Conservation (phyloP, 352 stramenopile genomes). For the Phytophthora cactorum region DNA sequence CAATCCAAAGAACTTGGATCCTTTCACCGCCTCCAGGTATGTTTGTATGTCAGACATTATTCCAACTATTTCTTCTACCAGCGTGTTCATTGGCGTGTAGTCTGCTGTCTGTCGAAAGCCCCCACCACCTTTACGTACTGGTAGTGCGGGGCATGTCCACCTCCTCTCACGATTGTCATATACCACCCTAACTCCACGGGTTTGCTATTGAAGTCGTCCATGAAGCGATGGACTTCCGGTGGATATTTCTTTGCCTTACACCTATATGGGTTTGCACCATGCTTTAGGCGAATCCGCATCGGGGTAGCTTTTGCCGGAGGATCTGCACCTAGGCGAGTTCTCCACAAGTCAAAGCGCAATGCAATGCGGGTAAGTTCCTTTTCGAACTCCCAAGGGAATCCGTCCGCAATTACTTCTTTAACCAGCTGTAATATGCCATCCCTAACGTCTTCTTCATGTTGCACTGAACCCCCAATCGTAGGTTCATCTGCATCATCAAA, state of each 20-base stretch:
- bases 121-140: not conserved
- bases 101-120: not conserved
- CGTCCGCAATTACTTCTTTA: too few relatives aligned
- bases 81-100: not conserved
- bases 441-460: too few relatives aligned
- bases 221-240: not conserved
- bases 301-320: too few relatives aligned
- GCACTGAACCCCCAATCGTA: not conserved
- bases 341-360: too few relatives aligned
- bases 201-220: not conserved
- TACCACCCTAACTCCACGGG: not conserved
- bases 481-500: constrained; percentile 16
- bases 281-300: not conserved
- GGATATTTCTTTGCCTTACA: not conserved
- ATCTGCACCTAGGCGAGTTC: too few relatives aligned
- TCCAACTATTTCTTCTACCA: not conserved
- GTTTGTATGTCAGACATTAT: not conserved
- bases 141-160: not conserved
- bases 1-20: not conserved
- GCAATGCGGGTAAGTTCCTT: too few relatives aligned
- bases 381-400: not conserved
- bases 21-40: not conserved
- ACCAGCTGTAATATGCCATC: too few relatives aligned
- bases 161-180: not conserved
- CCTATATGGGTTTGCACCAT: not conserved